Evolutionary conservation across 257 asterid genomes (phyloP).

Genomic region (Gentiana dahurica): DNA sequence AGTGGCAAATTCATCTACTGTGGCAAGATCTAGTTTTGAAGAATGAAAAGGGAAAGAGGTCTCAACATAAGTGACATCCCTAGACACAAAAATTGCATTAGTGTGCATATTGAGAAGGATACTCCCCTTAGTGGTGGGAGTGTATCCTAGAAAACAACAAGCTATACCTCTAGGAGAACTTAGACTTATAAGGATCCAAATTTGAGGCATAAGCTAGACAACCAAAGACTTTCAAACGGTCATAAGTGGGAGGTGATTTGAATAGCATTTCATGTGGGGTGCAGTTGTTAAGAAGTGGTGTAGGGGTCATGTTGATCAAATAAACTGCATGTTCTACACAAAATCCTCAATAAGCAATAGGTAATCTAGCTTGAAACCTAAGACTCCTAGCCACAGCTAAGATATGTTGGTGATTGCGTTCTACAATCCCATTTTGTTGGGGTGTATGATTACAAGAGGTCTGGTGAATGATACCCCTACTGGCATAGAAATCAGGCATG

Average conservation of each 20-base stretch:
- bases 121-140: not conserved
- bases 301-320: not conserved
- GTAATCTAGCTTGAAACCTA: not conserved
- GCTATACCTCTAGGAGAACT: not conserved
- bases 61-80: not conserved
- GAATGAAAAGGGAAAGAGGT: not conserved
- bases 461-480: not conserved
- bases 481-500: not conserved
- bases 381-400: no score
- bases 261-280: not conserved
- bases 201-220: no score
- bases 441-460: not conserved
- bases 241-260: not conserved
- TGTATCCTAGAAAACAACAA: not conserved
- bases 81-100: not conserved
- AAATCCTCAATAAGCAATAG: not conserved
- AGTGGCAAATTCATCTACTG: no score
- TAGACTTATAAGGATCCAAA: not conserved
- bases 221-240: no score
- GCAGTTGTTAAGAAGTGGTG: not conserved
- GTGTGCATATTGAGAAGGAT: not conserved
- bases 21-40: no score
- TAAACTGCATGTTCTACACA: not conserved
- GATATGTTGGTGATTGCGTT: not conserved
- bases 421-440: not conserved